A percentile compares a stretch with the other conserved stretches of the same genome.
Conservation (phyloP, 2,329 filamentous ascomycete species). For the Colletotrichum eremochloae region DNA sequence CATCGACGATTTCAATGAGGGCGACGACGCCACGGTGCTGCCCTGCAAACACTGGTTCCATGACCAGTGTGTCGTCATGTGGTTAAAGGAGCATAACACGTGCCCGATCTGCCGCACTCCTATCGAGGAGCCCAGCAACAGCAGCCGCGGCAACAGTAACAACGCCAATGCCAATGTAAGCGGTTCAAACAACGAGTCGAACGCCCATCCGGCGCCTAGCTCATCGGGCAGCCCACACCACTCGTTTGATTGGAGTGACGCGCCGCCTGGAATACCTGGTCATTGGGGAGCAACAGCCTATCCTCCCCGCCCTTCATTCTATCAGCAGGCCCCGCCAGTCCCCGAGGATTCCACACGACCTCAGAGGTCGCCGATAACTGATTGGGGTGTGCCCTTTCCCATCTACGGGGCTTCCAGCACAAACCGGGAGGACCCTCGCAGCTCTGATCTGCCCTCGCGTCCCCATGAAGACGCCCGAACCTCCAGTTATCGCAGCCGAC, state of each 20-base stretch:
- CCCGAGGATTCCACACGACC: slow-evolving; percentile 30
- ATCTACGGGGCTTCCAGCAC: slow-evolving; percentile 19
- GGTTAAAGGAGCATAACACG: slow-evolving; percentile 92
- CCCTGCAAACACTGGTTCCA: slow-evolving; percentile 98
- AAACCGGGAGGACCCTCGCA: slow-evolving; percentile 1
- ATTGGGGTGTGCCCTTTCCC: slow-evolving; percentile 25
- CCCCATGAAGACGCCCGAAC: slow-evolving; percentile 24
- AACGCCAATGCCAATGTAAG: slow-evolving; percentile 34
- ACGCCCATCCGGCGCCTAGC: slow-evolving; percentile 15
- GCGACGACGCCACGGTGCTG: slow-evolving; percentile 80
- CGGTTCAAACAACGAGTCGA: slow-evolving; percentile 21
- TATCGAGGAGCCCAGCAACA: slow-evolving; percentile 58
- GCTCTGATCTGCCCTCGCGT: slow-evolving; percentile 18
- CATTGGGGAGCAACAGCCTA: slow-evolving; percentile 26
- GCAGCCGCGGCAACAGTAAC: slow-evolving; percentile 33
- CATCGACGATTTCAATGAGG: slow-evolving; percentile 84
- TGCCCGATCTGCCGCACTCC: slow-evolving; percentile 84
- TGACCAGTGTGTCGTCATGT: slow-evolving; percentile 82
- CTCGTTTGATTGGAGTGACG: slow-evolving; percentile 19
- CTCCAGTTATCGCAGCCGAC: slow-evolving; percentile 47
- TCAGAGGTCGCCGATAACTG: background rate
- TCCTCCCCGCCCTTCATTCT: slow-evolving; percentile 1
- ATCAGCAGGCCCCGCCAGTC: slow-evolving; percentile 13
- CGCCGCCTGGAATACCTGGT: slow-evolving; percentile 26
- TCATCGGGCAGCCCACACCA: slow-evolving; percentile 27